These are phyloP conservation scores for Exophiala lecanii-corni DNA, from an alignment of 2,329 filamentous ascomycete genomes.

Conservation along the genomic window DNA sequence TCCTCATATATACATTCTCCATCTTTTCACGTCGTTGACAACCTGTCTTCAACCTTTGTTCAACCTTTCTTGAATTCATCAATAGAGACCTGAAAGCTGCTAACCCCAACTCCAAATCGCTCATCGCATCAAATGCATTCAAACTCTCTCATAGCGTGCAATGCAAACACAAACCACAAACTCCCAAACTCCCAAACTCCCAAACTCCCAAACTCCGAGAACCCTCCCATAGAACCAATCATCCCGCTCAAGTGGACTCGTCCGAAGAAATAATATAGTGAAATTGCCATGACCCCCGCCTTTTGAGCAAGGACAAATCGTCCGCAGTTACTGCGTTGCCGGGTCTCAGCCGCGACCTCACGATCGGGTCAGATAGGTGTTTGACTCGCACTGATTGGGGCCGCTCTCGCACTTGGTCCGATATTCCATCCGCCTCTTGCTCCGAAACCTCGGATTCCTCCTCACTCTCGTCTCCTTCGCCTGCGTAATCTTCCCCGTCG, in stretches of 20 bases:
- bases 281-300: conserved; percentile 21
- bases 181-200: too few relatives aligned
- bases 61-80: too few relatives aligned
- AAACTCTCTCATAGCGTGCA: too few relatives aligned
- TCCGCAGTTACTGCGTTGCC: conserved; percentile 6
- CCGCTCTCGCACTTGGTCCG: background rate
- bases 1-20: too few relatives aligned
- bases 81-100: too few relatives aligned
- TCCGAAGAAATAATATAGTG: conserved; percentile 19
- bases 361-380: conserved; percentile 16
- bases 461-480: background rate
- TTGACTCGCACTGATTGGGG: conserved; percentile 6
- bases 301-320: conserved; percentile 13
- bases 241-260: background rate
- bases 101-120: too few relatives aligned
- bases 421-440: background rate
- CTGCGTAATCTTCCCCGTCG: conserved; percentile 8
- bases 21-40: too few relatives aligned
- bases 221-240: too few relatives aligned
- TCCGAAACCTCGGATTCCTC: background rate
- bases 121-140: too few relatives aligned
- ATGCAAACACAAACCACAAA: too few relatives aligned
- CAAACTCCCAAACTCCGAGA: too few relatives aligned
- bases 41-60: too few relatives aligned
- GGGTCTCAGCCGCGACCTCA: conserved; percentile 7